Evolutionary conservation across 2,329 filamentous ascomycete species (phyloP), one percentile per base, ranked within the genome.

Genomic region (Fusarium buxicola): DNA sequence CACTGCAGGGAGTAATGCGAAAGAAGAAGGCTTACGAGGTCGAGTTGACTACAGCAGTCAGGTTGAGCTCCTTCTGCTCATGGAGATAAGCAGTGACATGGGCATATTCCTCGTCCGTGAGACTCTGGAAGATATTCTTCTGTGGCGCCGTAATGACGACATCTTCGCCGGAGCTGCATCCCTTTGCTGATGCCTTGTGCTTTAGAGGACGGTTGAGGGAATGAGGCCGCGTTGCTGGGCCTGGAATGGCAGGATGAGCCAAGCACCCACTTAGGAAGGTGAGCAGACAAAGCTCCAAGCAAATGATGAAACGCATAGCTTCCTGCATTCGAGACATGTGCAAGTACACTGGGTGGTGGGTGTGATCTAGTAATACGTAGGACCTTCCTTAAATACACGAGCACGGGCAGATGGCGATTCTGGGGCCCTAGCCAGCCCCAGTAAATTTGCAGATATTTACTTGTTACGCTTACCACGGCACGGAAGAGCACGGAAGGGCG

Each of bases 31-130:
- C 60, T 60, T 13, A 65, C 61, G 61, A 57, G 8, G 61, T 65
- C 2, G 61, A 65, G 36, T 65, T 65, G 0, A 38, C 56, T 6
- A 65, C 45, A 7, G 60, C 51, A 5, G 61, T 65, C 21, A 65
- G 7, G n/a, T 65, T 65, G 3, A 65, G 61, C 1, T 61, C 48
- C 1, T 47, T 34, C 12, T 65, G 61, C 3, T 54, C 3, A 31
- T 65, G 60, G 1, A 65, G 62, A 18, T 48, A 65, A 2, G 48
- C 40, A 13, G 61, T 65, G 3, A 65, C 60, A 24, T 65, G 16
- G 12, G 41, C 60, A 36, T 65, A 65, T 21, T 65, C 60, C 8
- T 34, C 15, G 3, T 52, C 57, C 4, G 60, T 61, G 2, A 65
- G 57, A n/a, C 52, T 58, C 5, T 65, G 57, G 8, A 65, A 65